These are phyloP conservation scores for Larix kaempferi DNA, from an alignment of 75 land plant species.

Conservation along the genomic window DNA sequence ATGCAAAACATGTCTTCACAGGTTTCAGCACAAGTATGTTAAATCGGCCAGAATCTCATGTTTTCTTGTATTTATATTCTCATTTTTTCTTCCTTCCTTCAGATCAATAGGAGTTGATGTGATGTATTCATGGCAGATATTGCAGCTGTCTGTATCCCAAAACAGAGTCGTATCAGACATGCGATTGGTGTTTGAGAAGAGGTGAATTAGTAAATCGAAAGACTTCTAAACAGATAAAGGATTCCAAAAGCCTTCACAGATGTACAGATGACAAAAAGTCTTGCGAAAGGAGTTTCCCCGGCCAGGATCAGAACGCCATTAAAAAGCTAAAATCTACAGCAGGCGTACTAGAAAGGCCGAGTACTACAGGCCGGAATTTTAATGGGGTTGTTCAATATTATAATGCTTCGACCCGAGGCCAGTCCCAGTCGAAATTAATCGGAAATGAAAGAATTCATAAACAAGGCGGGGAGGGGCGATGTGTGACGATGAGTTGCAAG, in stretches of 20 bases:
- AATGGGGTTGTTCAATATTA: neutral
- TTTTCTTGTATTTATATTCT: neutral
- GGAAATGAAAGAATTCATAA: neutral
- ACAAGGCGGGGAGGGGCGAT: neutral
- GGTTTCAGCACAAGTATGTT: slow-evolving; percentile 52
- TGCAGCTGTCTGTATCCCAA: slow-evolving; percentile 58
- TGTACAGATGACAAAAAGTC: neutral
- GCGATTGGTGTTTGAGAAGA: slow-evolving; percentile 61
- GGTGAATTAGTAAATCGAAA: slow-evolving; percentile 3
- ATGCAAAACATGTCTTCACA: slow-evolving; percentile 44
- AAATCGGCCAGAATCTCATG: too few relatives aligned
- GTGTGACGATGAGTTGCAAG: neutral
- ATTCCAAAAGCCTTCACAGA: too few relatives aligned
- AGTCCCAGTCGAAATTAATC: neutral
- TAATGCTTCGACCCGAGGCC: neutral
- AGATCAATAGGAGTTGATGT: neutral
- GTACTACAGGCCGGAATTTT: too few relatives aligned
- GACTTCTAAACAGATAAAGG: neutral
- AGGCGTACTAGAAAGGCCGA: neutral
- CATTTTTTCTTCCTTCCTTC: neutral
- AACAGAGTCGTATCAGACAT: slow-evolving; percentile 36
- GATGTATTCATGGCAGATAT: slow-evolving; percentile 25
- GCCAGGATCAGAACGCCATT: neutral
- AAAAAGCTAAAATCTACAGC: neutral
- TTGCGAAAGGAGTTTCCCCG: neutral